Base-by-base conservation (phyloP, 2,329 filamentous ascomycete genomes). In the Fusarium palustre region DNA sequence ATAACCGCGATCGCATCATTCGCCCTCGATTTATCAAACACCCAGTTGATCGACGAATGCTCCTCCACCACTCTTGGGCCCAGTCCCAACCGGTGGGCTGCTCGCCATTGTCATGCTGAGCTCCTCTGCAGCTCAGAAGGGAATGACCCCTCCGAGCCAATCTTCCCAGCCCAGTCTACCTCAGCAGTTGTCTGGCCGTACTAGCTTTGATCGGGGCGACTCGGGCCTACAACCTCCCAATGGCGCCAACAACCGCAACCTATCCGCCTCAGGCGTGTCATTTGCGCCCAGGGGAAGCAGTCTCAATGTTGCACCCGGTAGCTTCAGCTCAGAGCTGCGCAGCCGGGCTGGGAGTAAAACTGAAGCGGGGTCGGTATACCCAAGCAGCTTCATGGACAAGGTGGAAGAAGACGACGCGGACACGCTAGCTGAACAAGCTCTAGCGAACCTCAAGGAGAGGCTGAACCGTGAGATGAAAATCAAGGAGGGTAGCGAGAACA, bases 391-490 rank as follows among this genome's bases (percentile, higher is more conserved):
- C 73, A 79, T 86, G 72, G 87, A 89, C 60, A 87, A 86, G 74
- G 76, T 87, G 36, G 90, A 91, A 56, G 90, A 92, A 70, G 88
- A 90, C 55, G 87, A 88, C 62, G 80, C 79, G 75, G 71, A 82
- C 72, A 66, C 77, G 18, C 86, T 85, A 12, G 86, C 89, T 16
- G 93, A 97, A 78, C 90, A 93, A 79, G 87, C 89, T 41, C 89
- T 97, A 74, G 87, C 90, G 24, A 85, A 88, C 53, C 86, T 97
- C 67, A 90, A 91, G 75, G 94, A 97, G 74, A 88, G 91, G 76
- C 91, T 99, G 69, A 95, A 94, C 72, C 95, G 97, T 75, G 97
- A 99, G 82, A 90, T 94, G 82, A 98, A 98, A 84, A 98, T 99
- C 78, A 97, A 97, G 80, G 92, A 95, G 75, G 96, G 96, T 22